A percentile compares a stretch with the other conserved stretches of the same genome.
Conservation (phyloP, 31 red algal species). For the Asparagopsis taxiformis region DNA sequence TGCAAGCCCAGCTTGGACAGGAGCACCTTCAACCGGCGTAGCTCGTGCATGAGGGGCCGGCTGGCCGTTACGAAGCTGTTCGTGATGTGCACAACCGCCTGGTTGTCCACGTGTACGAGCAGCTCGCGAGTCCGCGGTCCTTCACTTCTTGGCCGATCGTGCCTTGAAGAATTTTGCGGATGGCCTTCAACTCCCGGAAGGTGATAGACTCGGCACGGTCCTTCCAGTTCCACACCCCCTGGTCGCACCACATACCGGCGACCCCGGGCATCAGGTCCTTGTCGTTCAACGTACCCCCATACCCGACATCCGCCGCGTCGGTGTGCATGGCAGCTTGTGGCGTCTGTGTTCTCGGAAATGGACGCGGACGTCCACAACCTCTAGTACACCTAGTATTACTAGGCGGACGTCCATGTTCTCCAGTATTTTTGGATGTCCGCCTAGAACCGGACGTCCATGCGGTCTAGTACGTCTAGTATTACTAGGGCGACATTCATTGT, state of each 20-base stretch:
- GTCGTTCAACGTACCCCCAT: neutral
- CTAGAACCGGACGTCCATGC: too few species aligned
- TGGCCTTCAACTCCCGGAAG: slow-evolving; percentile 15
- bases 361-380: too few species aligned
- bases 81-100: neutral
- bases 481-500: too few species aligned
- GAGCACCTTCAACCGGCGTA: neutral
- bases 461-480: too few species aligned
- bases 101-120: neutral
- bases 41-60: neutral
- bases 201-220: slow-evolving; percentile 5
- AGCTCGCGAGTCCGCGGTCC: neutral
- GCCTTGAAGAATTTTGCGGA: neutral
- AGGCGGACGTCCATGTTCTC: too few species aligned
- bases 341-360: too few species aligned
- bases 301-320: neutral
- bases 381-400: too few species aligned
- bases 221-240: slow-evolving; percentile 5
- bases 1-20: neutral
- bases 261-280: neutral
- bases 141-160: neutral
- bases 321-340: neutral
- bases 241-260: neutral
- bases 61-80: neutral
- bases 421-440: too few species aligned